phyloP scores from a whole-genome alignment of 495 filamentous ascomycete genomes.

The Neurospora tetraspora region DNA sequence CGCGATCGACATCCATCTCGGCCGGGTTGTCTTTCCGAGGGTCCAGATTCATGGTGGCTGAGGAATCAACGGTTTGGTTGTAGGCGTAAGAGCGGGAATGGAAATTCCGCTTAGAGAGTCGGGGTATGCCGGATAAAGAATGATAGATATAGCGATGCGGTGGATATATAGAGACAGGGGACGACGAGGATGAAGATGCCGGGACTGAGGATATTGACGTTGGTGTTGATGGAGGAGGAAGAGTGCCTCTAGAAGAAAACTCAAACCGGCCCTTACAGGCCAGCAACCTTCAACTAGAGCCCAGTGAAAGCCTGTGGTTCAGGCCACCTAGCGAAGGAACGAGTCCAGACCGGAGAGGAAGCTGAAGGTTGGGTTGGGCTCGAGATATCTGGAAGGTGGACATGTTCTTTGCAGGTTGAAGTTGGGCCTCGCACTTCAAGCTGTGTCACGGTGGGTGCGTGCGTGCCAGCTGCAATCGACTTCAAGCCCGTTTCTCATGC shows the following conservation, averaged over 20 bases:
- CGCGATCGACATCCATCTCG: conserved; percentile 1
- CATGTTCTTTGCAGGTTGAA: neutral
- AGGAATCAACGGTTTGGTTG: neutral
- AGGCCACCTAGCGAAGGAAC: neutral
- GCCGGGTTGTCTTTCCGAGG: neutral
- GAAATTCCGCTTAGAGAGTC: neutral
- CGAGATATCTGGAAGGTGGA: neutral
- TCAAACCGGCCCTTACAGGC: neutral
- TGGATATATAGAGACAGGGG: neutral
- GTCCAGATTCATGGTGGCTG: neutral
- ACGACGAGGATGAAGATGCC: neutral
- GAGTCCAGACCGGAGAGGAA: neutral
- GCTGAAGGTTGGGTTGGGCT: neutral
- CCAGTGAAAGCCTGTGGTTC: neutral
- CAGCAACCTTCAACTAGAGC: neutral
- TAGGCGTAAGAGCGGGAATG: neutral
- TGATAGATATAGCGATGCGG: neutral
- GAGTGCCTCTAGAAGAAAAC: neutral
- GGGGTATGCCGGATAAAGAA: neutral
- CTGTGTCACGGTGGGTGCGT: neutral
- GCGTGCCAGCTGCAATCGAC: neutral
- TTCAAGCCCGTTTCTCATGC: neutral
- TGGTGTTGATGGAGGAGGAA: neutral
- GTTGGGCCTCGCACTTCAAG: neutral
- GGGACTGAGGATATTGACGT: neutral